Conservation (phyloP, 208 protist species). For the Leishmania mexicana region DNA sequence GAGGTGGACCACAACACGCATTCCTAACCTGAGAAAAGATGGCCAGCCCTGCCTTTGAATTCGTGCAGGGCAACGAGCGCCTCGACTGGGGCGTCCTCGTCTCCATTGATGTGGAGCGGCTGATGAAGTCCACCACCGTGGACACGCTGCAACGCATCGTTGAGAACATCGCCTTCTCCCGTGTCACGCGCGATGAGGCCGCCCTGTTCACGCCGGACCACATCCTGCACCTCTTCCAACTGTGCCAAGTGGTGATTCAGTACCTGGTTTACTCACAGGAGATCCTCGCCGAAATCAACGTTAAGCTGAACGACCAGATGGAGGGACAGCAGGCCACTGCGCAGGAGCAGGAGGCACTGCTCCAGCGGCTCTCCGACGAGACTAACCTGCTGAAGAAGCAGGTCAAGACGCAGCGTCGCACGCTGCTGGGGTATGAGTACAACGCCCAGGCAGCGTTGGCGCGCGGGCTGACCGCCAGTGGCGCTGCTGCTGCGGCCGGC, state of each 20-base stretch:
- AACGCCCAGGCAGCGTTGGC: constrained; percentile 40
- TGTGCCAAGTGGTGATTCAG: constrained; percentile 87
- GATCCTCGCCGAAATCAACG: constrained; percentile 83
- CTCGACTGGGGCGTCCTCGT: constrained; percentile 91
- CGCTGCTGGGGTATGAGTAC: constrained; percentile 87
- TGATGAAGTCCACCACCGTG: constrained; percentile 83
- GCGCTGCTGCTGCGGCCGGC: neutral
- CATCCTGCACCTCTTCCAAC: constrained; percentile 82
- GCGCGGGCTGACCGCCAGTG: constrained; percentile 9
- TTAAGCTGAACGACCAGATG: constrained; percentile 63
- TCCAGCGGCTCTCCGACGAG: constrained; percentile 59
- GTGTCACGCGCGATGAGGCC: constrained; percentile 85
- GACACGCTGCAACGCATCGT: constrained; percentile 89
- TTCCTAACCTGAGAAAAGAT: constrained; percentile 10
- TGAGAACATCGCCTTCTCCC: constrained; percentile 89
- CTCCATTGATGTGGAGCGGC: constrained; percentile 80
- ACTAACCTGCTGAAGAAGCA: constrained; percentile 71
- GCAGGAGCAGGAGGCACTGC: constrained; percentile 34
- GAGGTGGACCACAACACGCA: constrained; percentile 13
- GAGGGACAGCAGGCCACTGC: constrained; percentile 46
- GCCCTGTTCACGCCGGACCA: constrained; percentile 86
- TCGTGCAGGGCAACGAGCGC: constrained; percentile 83
- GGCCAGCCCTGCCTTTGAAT: constrained; percentile 58
- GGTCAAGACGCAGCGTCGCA: constrained; percentile 83
- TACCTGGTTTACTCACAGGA: constrained; percentile 92